A percentile compares a stretch with the other conserved stretches of the same genome.
These are phyloP conservation scores for Psilocybe cyanescens DNA, from an alignment of 768 basidiomycete genomes.

Conservation along the genomic window DNA sequence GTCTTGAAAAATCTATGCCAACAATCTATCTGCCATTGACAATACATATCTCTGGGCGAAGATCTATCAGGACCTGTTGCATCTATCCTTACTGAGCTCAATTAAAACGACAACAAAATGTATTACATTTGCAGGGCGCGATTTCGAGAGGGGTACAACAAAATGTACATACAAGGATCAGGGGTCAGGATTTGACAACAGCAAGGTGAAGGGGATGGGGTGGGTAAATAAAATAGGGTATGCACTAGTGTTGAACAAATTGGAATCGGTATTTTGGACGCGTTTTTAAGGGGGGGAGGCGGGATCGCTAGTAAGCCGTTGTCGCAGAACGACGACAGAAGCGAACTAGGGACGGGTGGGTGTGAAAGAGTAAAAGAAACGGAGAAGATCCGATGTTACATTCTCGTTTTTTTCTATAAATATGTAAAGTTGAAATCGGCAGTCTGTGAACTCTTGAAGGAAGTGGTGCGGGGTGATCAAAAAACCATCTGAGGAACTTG, in stretches of 20 bases:
- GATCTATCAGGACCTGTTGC: too few relatives aligned
- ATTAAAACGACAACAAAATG: neutral
- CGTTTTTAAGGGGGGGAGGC: too few relatives aligned
- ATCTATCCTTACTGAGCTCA: too few relatives aligned
- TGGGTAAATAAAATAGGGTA: too few relatives aligned
- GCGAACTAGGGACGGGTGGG: neutral
- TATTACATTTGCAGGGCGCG: neutral
- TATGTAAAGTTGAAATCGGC: conserved; percentile 4
- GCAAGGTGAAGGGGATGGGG: neutral
- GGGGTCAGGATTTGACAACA: neutral
- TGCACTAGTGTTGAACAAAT: too few relatives aligned
- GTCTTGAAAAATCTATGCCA: too few relatives aligned
- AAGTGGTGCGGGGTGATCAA: too few relatives aligned
- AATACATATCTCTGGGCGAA: too few relatives aligned
- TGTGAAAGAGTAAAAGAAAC: neutral
- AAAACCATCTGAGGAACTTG: too few relatives aligned
- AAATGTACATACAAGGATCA: neutral
- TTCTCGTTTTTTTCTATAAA: conserved; percentile 2
- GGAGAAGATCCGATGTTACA: conserved; percentile 7
- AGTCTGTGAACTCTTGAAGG: conserved; percentile 1
- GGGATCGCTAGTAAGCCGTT: neutral
- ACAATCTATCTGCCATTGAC: too few relatives aligned
- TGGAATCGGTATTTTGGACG: too few relatives aligned
- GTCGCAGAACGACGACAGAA: neutral
- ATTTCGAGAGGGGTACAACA: neutral